Evolutionary conservation across 108 stramenopile genomes (phyloP), one percentile per base, ranked within the genome.

Genomic region (Pseudonitzschia pungens): DNA sequence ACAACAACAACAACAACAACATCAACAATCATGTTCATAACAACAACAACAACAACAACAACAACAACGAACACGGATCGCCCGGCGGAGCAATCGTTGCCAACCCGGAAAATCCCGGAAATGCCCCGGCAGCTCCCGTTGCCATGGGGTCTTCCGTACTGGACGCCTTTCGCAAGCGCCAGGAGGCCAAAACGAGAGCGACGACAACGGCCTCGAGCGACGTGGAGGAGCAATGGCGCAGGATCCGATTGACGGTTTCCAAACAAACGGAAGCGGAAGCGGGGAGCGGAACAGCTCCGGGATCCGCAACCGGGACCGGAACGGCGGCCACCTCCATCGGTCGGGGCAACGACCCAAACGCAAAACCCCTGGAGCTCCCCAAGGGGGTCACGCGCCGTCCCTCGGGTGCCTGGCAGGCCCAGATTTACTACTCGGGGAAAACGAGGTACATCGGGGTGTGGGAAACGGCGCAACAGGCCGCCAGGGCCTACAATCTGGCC

Each of bases 331-430:
- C 45, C 3, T 14, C 45, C 36, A 36, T 10, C 7, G 1, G 33
- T 10, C 32, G 31, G 5, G 20, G 22, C 36, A 18, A 14, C 20
- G 12, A 33, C 28, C n/a, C 36, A 3, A 58, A n/a, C 29, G 14
- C 45, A 14, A n/a, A n/a, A n/a, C 10, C 5, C 22, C 22, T 55
- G 54, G 60, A 33, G 20, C 36, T 62, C 32, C 60, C 60, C 26
- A 44, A 40, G 40, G 71, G 71, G 28, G 59, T 72, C 0, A 72
- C 71, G 8, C 29, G 41, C n/a, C 56, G 71, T 21, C 60, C 71
- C n/a, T 60, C 58, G 14, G 71, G 71, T 18, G 56, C 33, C 33
- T 72, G 71, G 71, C 66, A 67, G 0, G 66, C 66, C 24, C 66
- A 67, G 36, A 67, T 67, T 11, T 67, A 67, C 22, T 67, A 45